Evolutionary conservation across 495 filamentous ascomycete species (phyloP), one percentile per base, ranked within the genome.

Genomic region (Ascobolus immersus): DNA sequence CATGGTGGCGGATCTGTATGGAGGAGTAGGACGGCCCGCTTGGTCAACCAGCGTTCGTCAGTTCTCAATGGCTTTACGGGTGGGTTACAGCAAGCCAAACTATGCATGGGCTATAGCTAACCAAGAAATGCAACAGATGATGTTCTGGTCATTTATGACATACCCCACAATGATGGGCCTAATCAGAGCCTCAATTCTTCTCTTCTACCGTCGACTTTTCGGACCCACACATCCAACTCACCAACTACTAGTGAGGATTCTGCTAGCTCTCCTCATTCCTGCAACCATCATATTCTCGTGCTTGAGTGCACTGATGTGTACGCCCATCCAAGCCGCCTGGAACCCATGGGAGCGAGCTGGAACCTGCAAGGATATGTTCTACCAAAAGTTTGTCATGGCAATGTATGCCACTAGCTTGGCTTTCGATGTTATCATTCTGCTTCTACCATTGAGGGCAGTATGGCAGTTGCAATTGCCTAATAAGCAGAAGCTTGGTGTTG

Each of bases 191-290:
- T n/a, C n/a, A n/a, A n/a, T n/a, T n/a, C n/a, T n/a, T n/a, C 32
- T 25, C 21, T 34, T 34, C 32, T 34, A 34, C 5, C 32, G 32
- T 3, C 32, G 32, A 5, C 32, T 34, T 22, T 17, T 34, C 10
- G 32, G 21, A 4, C 32, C 18, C 15, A 32, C 29, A 11, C 21
- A 32, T 19, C 29, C 17, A 19, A 10, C 29, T 2, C 29, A 18
- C 29, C 32, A 34, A 13, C 24, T 23, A 17, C 22, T 14, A 7
- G 17, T 34, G 10, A 21, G 14, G 14, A 21, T 2, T n/a, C 18
- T 25, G 14, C 12, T 34, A 5, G 18, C 24, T 8, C 15, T 25
- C 18, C 17, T 22, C 11, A 34, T 34, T 13, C 32, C 32, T 13
- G 20, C 20, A 11, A 21, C 24, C 20, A 22, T 34, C 32, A 34